phyloP scores from a whole-genome alignment of 1,139 yeast species.

The Blastobotrys buckinghamii region DNA sequence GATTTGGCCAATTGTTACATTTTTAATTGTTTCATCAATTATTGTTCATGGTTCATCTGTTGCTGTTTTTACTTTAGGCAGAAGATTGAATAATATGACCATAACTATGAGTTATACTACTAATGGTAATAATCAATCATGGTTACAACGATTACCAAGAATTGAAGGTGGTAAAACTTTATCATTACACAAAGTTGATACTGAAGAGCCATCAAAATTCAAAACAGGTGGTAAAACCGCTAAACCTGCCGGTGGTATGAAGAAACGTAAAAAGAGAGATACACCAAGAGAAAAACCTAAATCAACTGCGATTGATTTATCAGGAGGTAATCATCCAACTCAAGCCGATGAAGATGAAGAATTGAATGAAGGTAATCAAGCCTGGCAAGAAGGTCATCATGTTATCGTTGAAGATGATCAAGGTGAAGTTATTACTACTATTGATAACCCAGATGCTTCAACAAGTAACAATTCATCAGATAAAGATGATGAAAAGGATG shows the following conservation, averaged over 20 bases:
- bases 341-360: conserved; percentile 17
- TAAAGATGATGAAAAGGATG: neutral
- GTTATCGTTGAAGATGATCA: conserved; percentile 72
- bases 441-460: conserved; percentile 11
- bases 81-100: conserved; percentile 84
- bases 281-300: conserved; percentile 29
- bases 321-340: conserved; percentile 21
- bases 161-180: conserved; percentile 65
- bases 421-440: conserved; percentile 64
- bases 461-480: neutral
- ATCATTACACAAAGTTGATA: conserved; percentile 76
- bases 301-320: conserved; percentile 28
- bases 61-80: conserved; percentile 86
- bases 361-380: conserved; percentile 35
- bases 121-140: conserved; percentile 58
- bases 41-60: conserved; percentile 95
- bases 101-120: conserved; percentile 88
- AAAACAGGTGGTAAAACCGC: conserved; percentile 37
- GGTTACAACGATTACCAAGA: conserved; percentile 86
- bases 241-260: conserved; percentile 79
- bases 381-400: conserved; percentile 66
- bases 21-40: conserved; percentile 79
- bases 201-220: conserved; percentile 39
- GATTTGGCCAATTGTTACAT: conserved; percentile 89
- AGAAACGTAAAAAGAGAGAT: conserved; percentile 38